Evolutionary conservation across 345 rosid genomes (phyloP).

Genomic region (Raphanus raphanistrum): DNA sequence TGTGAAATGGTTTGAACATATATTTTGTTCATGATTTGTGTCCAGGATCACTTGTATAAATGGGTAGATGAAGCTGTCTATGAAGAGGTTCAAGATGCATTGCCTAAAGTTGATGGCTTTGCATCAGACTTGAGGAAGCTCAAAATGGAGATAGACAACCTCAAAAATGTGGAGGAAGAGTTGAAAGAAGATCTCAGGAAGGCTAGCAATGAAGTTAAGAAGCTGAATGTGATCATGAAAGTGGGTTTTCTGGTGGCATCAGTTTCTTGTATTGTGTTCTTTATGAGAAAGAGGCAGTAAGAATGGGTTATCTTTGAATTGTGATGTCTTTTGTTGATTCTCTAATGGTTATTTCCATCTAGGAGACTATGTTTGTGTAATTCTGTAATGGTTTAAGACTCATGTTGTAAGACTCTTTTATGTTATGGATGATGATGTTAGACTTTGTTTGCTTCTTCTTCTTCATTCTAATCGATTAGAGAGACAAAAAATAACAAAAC

Average conservation of each 20-base stretch:
- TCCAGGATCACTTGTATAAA: not conserved
- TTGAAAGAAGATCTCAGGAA: not conserved
- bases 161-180: not conserved
- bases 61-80: not conserved
- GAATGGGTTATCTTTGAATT: not conserved
- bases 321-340: not conserved
- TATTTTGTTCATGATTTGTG: not conserved
- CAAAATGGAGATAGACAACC: not conserved
- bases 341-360: not conserved
- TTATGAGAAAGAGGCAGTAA: not conserved
- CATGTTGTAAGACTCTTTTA: not conserved
- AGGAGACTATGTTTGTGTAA: not conserved
- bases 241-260: not conserved
- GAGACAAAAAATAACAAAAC: not conserved
- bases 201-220: too few species aligned
- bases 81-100: not conserved
- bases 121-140: not conserved
- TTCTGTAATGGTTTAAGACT: not conserved
- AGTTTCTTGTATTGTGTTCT: not conserved
- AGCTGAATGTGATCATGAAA: too few species aligned
- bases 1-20: too few species aligned
- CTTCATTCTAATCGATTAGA: not conserved
- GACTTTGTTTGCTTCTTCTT: not conserved
- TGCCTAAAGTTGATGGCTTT: not conserved
- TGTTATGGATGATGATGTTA: not conserved